Conservation (phyloP, 75 land plant genomes). For the Ceratopteris richardii region DNA sequence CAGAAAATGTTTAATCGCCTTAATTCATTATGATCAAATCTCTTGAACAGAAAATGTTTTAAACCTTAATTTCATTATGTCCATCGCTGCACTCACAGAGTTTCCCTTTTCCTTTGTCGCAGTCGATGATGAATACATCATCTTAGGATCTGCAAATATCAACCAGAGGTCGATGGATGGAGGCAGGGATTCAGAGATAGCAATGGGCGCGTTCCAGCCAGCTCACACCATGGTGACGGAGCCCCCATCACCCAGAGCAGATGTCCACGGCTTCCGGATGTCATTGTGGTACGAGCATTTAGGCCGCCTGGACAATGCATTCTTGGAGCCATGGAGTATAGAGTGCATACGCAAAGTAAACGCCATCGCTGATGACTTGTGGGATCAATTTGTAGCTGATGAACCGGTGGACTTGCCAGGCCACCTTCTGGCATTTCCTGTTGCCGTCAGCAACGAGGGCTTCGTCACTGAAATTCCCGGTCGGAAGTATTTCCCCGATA, state of each 20-base stretch:
- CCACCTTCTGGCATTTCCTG: conserved; percentile 69
- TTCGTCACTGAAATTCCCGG: conserved; percentile 59
- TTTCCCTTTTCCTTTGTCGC: too few species aligned
- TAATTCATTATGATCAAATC: too few species aligned
- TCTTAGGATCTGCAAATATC: conserved; percentile 88
- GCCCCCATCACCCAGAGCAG: conserved; percentile 67
- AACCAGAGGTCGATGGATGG: conserved; percentile 98
- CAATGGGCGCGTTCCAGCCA: conserved; percentile 94
- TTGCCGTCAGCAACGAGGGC: conserved; percentile 50
- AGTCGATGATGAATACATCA: conserved; percentile 97
- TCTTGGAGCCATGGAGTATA: conserved; percentile 48
- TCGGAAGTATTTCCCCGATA: conserved; percentile 60
- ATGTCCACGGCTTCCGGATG: conserved; percentile 87
- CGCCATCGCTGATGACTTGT: conserved; percentile 56
- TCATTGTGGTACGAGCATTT: conserved; percentile 86
- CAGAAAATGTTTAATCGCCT: too few species aligned
- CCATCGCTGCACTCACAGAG: too few species aligned
- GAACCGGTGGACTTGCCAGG: conserved; percentile 65
- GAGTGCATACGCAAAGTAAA: conserved; percentile 69
- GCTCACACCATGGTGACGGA: conserved; percentile 36
- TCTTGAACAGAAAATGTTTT: too few species aligned
- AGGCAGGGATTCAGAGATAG: conserved; percentile 81
- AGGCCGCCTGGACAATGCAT: conserved; percentile 63
- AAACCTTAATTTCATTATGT: too few species aligned
- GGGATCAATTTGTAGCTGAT: conserved; percentile 65